These are phyloP conservation scores for Lecanicillium sp. DNA, from an alignment of 2,329 filamentous ascomycete species.

Conservation along the genomic window DNA sequence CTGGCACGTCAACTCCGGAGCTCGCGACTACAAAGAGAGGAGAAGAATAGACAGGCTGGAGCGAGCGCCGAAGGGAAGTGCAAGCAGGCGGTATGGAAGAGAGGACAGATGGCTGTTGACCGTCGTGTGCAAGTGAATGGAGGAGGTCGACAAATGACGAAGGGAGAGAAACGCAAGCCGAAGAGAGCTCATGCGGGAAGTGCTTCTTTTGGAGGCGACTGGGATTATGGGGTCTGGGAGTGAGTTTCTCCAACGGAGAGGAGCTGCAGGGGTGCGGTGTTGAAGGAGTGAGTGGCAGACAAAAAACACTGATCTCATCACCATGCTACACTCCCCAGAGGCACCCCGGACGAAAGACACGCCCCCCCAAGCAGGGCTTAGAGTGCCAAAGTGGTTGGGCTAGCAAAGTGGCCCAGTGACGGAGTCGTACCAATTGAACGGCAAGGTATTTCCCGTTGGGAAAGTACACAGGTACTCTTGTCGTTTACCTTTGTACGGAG, in stretches of 20 bases:
- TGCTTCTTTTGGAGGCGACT: slow-evolving; percentile 7
- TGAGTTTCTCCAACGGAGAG: slow-evolving; percentile 8
- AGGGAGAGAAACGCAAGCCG: too few species aligned
- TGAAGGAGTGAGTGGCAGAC: slow-evolving; percentile 3
- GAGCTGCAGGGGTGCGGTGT: slow-evolving; percentile 2
- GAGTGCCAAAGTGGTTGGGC: too few species aligned
- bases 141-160: too few species aligned
- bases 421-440: not conserved
- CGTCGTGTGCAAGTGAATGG: too few species aligned
- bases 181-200: not conserved
- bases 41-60: not conserved
- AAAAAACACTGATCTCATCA: slow-evolving; percentile 9
- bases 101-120: too few species aligned
- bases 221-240: slow-evolving; percentile 5
- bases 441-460: slow-evolving; percentile 1
- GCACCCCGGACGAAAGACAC: too few species aligned
- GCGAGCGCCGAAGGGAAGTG: too few species aligned
- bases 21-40: not conserved
- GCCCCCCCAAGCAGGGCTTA: too few species aligned
- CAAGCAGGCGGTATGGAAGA: too few species aligned
- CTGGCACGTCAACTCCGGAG: too few species aligned
- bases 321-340: not conserved
- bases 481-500: too few species aligned
- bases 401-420: too few species aligned
- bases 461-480: not conserved